Conservation (phyloP, 176 grass and related monocot genomes). For the Carex pumila region DNA sequence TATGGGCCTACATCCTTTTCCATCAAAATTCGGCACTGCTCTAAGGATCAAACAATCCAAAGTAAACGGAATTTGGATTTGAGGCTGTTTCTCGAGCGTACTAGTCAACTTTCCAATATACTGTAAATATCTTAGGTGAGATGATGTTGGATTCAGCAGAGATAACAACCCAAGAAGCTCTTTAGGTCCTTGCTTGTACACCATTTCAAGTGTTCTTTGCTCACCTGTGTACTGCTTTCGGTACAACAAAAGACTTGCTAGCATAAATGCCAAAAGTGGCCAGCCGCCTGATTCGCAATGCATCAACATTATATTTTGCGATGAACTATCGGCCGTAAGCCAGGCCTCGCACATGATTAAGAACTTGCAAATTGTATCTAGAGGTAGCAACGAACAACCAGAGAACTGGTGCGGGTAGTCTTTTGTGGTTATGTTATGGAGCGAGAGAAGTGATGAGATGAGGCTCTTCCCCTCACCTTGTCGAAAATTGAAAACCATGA, state of each 20-base stretch:
- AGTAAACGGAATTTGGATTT: slow-evolving; percentile 52
- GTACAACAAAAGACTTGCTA: slow-evolving; percentile 78
- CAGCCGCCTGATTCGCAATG: slow-evolving; percentile 92
- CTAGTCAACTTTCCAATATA: slow-evolving; percentile 62
- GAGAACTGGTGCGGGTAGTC: slow-evolving; percentile 63
- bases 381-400: slow-evolving; percentile 69
- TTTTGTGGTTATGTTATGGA: slow-evolving; percentile 56
- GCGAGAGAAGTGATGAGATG: slow-evolving; percentile 48
- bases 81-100: slow-evolving; percentile 36
- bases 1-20: slow-evolving; percentile 65
- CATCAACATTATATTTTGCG: slow-evolving; percentile 76
- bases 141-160: slow-evolving; percentile 65
- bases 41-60: slow-evolving; percentile 92
- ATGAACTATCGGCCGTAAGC: slow-evolving; percentile 55
- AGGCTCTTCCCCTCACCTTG: slow-evolving; percentile 46
- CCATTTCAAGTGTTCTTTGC: slow-evolving; percentile 88
- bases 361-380: slow-evolving; percentile 78
- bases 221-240: slow-evolving; percentile 82
- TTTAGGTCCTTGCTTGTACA: slow-evolving; percentile 88
- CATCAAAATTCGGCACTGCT: slow-evolving; percentile 75
- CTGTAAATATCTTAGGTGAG: slow-evolving; percentile 81
- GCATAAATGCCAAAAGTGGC: slow-evolving; percentile 91
- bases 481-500: slow-evolving; percentile 83
- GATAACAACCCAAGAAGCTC: slow-evolving; percentile 69
- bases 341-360: slow-evolving; percentile 70